Conservation (phyloP, 805 yeast genomes). For the Yarrowia divulgata region DNA sequence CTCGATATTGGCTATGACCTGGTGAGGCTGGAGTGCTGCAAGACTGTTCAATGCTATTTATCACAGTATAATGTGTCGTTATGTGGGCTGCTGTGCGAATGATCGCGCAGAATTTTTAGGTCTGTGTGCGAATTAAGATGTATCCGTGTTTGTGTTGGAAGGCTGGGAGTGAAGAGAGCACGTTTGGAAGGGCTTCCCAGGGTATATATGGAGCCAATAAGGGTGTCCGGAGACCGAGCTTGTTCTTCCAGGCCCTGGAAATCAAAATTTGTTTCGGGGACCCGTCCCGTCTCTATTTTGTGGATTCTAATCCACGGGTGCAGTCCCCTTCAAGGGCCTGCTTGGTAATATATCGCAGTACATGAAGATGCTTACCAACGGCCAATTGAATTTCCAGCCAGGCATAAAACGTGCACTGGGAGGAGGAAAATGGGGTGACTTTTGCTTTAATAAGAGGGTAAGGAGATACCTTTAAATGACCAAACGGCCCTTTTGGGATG, state of each 20-base stretch:
- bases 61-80: constrained; percentile 15
- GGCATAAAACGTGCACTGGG: constrained; percentile 33
- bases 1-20: not conserved
- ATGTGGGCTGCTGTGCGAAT: constrained; percentile 18
- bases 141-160: not conserved
- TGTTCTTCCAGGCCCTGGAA: too few species aligned
- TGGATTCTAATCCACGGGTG: not conserved
- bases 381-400: constrained; percentile 29
- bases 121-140: constrained; percentile 5
- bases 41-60: constrained; percentile 14
- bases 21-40: constrained; percentile 22
- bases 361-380: constrained; percentile 22
- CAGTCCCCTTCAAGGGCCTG: not conserved
- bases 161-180: constrained; percentile 19
- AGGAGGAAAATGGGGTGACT: constrained; percentile 35
- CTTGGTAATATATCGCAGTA: constrained; percentile 18
- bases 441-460: constrained; percentile 16
- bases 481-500: constrained; percentile 33
- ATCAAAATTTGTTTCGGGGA: not conserved
- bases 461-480: constrained; percentile 16
- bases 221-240: not conserved
- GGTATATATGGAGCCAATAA: not conserved
- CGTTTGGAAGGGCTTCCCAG: not conserved
- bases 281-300: not conserved
- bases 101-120: constrained; percentile 29